Base-by-base conservation (phyloP, 2,329 filamentous ascomycete species). In the Exophiala bonariae region DNA sequence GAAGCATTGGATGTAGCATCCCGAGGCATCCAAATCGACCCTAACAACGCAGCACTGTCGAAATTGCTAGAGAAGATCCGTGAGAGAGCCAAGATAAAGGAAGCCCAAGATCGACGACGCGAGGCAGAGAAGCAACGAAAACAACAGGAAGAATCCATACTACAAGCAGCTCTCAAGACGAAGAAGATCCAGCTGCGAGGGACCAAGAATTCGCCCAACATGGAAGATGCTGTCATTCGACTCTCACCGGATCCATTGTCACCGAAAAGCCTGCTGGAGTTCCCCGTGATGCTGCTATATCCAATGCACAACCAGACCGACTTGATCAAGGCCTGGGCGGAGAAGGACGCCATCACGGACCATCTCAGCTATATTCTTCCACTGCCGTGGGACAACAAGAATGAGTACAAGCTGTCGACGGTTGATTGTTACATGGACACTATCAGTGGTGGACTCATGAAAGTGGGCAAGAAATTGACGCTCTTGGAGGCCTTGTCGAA, bases 391-490 rank as follows among this genome's bases (percentile, higher is more conserved):
- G 93, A 97, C 60, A 62, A 66, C 13, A 72, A 77, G 50, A 69
- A 77, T 2, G 82, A 82, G 60, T 96, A 96, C 67, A 79, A 72
- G 1, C 59, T 76, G 1, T 74, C 75, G 0, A 74, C 69, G 1
- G 88, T 96, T 3, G 90, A 96, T 58, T 93, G 89, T 61, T 97
- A 89, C 67, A 86, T 95, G 75, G 90, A 96, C 73, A 97, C 90
- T 0, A 70, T 71, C 3, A 73, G 76, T 0, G 90, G 90, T 0
- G 90, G 91, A 0, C 67, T 99, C 60, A 81, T 96, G 61, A 96
- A 95, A 72, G 84, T 91, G 17, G 92, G 93, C 38, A 91, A 88
- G 78, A 93, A 92, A 63, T 77, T 93, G 55, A 75, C 81, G 16
- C 66, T 97, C 58, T 68, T 89, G 41, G 87, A 89, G 72, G 79